Percentiles rank a stretch among this genome's conserved stretches.
These are phyloP conservation scores for Hyphopichia wangnamkhiaoensis DNA, from an alignment of 1,139 yeast genomes.

Conservation along the genomic window DNA sequence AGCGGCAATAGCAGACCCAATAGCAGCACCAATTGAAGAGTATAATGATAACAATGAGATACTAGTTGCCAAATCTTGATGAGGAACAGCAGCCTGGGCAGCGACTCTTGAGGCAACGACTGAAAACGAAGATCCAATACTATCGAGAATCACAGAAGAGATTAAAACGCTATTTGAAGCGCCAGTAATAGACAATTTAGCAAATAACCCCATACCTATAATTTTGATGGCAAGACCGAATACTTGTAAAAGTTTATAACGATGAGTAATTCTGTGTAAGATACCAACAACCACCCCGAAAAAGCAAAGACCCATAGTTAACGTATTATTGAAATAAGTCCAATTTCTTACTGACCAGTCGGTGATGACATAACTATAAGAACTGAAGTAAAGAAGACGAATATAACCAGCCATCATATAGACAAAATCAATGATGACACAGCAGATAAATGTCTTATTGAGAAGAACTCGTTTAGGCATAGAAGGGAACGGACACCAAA, in stretches of 20 bases:
- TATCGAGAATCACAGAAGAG: conserved; percentile 19
- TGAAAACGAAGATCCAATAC: conserved; percentile 28
- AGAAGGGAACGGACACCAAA: conserved; percentile 30
- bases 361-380: conserved; percentile 23
- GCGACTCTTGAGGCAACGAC: conserved; percentile 30
- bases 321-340: conserved; percentile 30
- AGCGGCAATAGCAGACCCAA: conserved; percentile 47
- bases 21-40: conserved; percentile 42
- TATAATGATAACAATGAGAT: conserved; percentile 42
- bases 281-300: conserved; percentile 31
- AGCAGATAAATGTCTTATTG: conserved; percentile 33
- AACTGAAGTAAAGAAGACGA: conserved; percentile 21
- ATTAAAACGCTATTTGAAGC: conserved; percentile 12
- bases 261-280: conserved; percentile 23
- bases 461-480: conserved; percentile 30
- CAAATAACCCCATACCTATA: conserved; percentile 23
- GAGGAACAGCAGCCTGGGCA: conserved; percentile 37
- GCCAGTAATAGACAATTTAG: conserved; percentile 9
- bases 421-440: conserved; percentile 26
- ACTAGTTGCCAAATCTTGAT: conserved; percentile 45
- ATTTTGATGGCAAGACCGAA: conserved; percentile 25
- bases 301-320: conserved; percentile 28
- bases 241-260: conserved; percentile 28
- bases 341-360: conserved; percentile 24
- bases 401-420: conserved; percentile 24